Percentiles rank a stretch among this genome's conserved stretches.
phyloP scores from a whole-genome alignment of 148 eudicot species.

The Spergularia marina region DNA sequence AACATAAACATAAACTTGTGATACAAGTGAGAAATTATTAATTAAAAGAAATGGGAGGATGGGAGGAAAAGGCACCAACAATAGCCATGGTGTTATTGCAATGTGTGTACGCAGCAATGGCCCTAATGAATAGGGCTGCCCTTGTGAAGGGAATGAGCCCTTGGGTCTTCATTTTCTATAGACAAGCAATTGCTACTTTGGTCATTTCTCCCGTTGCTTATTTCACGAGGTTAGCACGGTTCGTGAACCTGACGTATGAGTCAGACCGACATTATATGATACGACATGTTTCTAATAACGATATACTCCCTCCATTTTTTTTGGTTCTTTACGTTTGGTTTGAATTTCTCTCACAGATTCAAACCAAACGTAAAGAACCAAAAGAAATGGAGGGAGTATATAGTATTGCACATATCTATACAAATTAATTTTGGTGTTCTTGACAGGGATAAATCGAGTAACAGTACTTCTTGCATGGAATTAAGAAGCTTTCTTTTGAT shows the following conservation, averaged over 20 bases:
- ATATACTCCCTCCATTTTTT: too few relatives aligned
- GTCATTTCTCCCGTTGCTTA: constrained; percentile 59
- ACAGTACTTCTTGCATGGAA: constrained; percentile 24
- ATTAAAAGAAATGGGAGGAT: constrained; percentile 26
- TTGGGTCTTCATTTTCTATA: constrained; percentile 60
- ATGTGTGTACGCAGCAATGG: constrained; percentile 40
- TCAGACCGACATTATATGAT: too few relatives aligned
- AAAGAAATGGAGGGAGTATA: too few relatives aligned
- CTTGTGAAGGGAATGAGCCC: constrained; percentile 68
- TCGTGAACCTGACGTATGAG: too few relatives aligned
- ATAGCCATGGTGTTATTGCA: constrained; percentile 53
- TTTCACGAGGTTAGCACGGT: constrained; percentile 37
- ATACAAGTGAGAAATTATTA: neutral
- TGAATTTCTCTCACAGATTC: too few relatives aligned
- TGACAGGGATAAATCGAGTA: constrained; percentile 22
- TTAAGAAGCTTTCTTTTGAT: constrained; percentile 54
- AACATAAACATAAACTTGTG: too few relatives aligned
- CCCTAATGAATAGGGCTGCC: constrained; percentile 51
- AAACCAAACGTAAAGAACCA: too few relatives aligned
- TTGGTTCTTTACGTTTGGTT: too few relatives aligned
- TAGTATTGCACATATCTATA: too few relatives aligned
- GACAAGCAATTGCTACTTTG: constrained; percentile 57
- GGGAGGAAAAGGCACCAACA: constrained; percentile 46
- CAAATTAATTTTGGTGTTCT: too few relatives aligned
- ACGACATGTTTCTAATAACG: too few relatives aligned